Evolutionary conservation across 306 rosid genomes (phyloP), one percentile per base, ranked within the genome.

Genomic region (Coriaria nepalensis): DNA sequence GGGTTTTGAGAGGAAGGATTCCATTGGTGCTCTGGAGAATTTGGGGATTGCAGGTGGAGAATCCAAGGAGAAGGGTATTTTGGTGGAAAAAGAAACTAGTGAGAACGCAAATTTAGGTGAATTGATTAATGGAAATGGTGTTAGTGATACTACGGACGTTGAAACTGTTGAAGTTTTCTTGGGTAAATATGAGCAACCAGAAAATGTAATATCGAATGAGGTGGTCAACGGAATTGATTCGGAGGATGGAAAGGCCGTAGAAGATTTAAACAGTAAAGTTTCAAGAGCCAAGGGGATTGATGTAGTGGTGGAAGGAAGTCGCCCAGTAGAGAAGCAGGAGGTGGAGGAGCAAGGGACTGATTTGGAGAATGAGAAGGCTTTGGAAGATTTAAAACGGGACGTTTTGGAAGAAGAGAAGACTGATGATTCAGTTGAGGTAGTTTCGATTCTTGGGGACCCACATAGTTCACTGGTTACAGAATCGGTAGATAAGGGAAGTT

Each of bases 51-150:
- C 46, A 34, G 62, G 38, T 55, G 62, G 48, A 33, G 8, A 9
- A 43, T 56, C 50, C 15, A 63, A 50, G 53, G 43, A 41, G 33
- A 29, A 45, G 62, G 61, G 7, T 29, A 59, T 49, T 56, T 10
- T 37, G 40, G 59, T 9, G 59, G 49, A 38, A 13, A 33, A 32
- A 8, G 53, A 11, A 43, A 39, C 53, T 12, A 13, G 35, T 2
- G 46, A 60, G 56, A 39, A 40, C 37, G 52, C 8, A 15, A 49
- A 34, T 61, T 40, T 13, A 6, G 50, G 46, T 36, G 73, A 66
- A 8, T 38, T 35, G 60, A 65, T 37, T 37, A 59, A 56, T 49
- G 90, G 70, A 47, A 62, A 49, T 38, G 76, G 69, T 38, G 66
- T 47, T n/a, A 33, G 50, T 58, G 75, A 56, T 43, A 55, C 33